A percentile compares a stretch with the other conserved stretches of the same genome.
phyloP scores from a whole-genome alignment of 768 basidiomycete species.

The Lentinula sp. region DNA sequence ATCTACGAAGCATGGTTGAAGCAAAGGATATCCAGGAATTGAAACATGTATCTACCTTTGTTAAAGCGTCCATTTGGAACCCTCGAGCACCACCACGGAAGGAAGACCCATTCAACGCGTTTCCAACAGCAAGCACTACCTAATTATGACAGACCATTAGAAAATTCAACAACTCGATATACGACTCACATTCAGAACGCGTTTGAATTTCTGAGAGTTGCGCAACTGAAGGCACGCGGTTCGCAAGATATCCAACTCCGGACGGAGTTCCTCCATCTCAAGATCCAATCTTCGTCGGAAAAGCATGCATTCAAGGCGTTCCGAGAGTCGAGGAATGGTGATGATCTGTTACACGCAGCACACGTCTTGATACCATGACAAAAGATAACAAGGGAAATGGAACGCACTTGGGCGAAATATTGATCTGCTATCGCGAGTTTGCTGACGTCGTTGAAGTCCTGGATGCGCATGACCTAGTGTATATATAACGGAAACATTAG shows the following conservation, averaged over 20 bases:
- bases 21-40: not conserved
- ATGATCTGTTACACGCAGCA: conserved; percentile 49
- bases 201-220: conserved; percentile 57
- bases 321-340: conserved; percentile 65
- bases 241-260: conserved; percentile 70
- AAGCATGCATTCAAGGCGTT: conserved; percentile 77
- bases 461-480: conserved; percentile 53
- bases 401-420: conserved; percentile 67
- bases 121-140: conserved; percentile 75
- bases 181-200: conserved; percentile 54
- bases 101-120: conserved; percentile 73
- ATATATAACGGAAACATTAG: not conserved
- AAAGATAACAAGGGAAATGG: not conserved
- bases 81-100: conserved; percentile 83
- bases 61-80: conserved; percentile 75
- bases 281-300: conserved; percentile 79
- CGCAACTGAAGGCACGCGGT: conserved; percentile 68
- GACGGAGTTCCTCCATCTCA: conserved; percentile 77
- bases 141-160: conserved; percentile 18
- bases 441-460: conserved; percentile 61
- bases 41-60: conserved; percentile 50
- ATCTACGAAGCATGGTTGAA: conserved; percentile 36
- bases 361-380: not conserved
- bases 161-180: not conserved
- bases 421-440: conserved; percentile 81